Conservation (phyloP, 768 basidiomycete species). For the Tephrocybe rancida region DNA sequence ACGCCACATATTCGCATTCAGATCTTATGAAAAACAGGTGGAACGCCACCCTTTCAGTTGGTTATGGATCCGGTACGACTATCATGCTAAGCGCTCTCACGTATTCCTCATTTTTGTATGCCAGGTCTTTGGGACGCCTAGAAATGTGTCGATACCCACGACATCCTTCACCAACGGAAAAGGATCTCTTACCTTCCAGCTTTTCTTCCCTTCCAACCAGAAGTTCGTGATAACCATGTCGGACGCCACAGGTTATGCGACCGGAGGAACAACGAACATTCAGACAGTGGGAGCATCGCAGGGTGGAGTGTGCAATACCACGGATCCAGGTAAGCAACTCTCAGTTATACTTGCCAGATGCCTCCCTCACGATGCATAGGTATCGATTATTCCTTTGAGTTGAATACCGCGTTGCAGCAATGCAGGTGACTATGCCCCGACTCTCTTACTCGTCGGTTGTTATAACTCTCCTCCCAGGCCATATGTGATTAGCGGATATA, state of each 20-base stretch:
- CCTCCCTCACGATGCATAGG: constrained; percentile 20
- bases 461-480: constrained; percentile 32
- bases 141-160: constrained; percentile 55
- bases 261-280: constrained; percentile 59
- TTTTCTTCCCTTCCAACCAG: constrained; percentile 41
- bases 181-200: constrained; percentile 51
- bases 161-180: constrained; percentile 54
- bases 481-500: constrained; percentile 48
- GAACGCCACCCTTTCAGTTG: constrained; percentile 54
- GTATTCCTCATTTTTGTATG: constrained; percentile 10
- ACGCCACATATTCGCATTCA: constrained; percentile 7
- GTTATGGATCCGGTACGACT: constrained; percentile 51
- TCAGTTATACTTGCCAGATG: not conserved
- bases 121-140: constrained; percentile 56
- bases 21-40: constrained; percentile 42
- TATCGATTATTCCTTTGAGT: constrained; percentile 47
- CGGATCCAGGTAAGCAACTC: constrained; percentile 39
- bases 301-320: constrained; percentile 54
- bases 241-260: constrained; percentile 67
- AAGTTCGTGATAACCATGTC: constrained; percentile 67
- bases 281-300: constrained; percentile 49
- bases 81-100: constrained; percentile 1
- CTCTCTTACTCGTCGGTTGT: not conserved
- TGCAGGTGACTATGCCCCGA: constrained; percentile 46
- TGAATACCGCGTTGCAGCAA: constrained; percentile 58